These are phyloP conservation scores for Angophora floribunda DNA, from an alignment of 345 rosid genomes.

Conservation along the genomic window DNA sequence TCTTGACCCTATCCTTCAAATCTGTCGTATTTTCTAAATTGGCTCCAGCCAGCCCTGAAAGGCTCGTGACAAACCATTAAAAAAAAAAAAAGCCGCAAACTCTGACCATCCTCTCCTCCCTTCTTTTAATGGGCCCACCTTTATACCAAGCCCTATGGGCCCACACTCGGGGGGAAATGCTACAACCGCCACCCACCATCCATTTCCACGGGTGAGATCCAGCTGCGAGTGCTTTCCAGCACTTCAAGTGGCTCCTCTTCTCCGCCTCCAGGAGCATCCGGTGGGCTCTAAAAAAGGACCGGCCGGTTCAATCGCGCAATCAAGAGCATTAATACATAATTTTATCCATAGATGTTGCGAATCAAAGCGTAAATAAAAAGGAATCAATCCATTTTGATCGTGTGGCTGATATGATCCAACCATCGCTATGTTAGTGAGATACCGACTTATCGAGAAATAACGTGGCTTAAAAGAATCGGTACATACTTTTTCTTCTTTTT, in stretches of 20 bases:
- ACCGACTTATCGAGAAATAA: accelerated
- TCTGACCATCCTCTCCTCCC: background rate
- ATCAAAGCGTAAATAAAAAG: background rate
- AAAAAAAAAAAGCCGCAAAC: background rate
- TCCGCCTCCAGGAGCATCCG: background rate
- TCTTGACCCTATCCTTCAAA: too few relatives aligned
- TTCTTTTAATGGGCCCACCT: background rate
- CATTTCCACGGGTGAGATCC: background rate
- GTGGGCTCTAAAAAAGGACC: background rate
- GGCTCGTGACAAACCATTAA: background rate
- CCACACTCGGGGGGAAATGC: background rate
- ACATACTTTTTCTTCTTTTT: accelerated
- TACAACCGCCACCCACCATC: background rate
- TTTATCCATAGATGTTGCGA: background rate
- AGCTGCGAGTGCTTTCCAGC: background rate
- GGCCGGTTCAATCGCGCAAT: background rate
- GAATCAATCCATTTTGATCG: background rate
- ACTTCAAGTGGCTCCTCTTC: background rate
- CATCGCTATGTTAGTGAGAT: background rate
- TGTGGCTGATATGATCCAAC: accelerated
- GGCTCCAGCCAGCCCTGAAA: background rate
- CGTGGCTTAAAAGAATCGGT: accelerated
- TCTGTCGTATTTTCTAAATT: background rate
- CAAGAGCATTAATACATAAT: background rate
- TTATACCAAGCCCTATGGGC: background rate